Percentiles rank a stretch among this genome's conserved stretches.
These are phyloP conservation scores for Triangularia setosa DNA, from an alignment of 2,329 filamentous ascomycete genomes.

Conservation along the genomic window DNA sequence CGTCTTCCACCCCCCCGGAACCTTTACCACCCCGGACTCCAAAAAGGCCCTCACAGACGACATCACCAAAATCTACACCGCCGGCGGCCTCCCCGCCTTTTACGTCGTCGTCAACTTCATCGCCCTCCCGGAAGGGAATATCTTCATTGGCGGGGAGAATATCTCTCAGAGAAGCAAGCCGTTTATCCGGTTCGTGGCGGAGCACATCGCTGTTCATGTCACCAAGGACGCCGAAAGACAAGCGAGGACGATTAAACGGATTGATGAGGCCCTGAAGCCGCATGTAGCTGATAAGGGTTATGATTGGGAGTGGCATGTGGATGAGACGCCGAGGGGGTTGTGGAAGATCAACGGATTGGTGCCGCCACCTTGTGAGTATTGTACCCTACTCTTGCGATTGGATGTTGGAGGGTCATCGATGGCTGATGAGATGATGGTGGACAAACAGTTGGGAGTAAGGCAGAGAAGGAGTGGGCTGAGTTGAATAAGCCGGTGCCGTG, in stretches of 20 bases:
- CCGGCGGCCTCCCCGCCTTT: conserved; percentile 19
- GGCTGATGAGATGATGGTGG: neutral
- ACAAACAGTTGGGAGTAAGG: neutral
- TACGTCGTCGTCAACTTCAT: conserved; percentile 22
- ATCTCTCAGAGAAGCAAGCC: neutral
- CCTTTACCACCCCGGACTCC: conserved; percentile 15
- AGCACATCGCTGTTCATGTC: conserved; percentile 20
- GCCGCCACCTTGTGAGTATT: conserved; percentile 19
- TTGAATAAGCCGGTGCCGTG: neutral
- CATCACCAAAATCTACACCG: conserved; percentile 19
- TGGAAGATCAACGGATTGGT: conserved; percentile 40
- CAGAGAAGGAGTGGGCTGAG: conserved; percentile 1
- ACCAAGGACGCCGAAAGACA: neutral
- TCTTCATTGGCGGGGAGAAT: conserved; percentile 18
- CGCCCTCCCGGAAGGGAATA: conserved; percentile 7
- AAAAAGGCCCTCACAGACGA: conserved; percentile 15
- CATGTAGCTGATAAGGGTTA: conserved; percentile 39
- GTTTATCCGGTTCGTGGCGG: conserved; percentile 18
- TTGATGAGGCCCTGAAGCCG: conserved; percentile 37
- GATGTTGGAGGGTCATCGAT: neutral
- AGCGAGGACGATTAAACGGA: neutral
- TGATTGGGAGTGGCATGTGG: conserved; percentile 41
- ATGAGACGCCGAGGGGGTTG: conserved; percentile 39
- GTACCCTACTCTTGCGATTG: neutral
- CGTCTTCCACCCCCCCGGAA: conserved; percentile 20